phyloP scores from a whole-genome alignment of 2,329 filamentous ascomycete species.

The Claviceps sp. region DNA sequence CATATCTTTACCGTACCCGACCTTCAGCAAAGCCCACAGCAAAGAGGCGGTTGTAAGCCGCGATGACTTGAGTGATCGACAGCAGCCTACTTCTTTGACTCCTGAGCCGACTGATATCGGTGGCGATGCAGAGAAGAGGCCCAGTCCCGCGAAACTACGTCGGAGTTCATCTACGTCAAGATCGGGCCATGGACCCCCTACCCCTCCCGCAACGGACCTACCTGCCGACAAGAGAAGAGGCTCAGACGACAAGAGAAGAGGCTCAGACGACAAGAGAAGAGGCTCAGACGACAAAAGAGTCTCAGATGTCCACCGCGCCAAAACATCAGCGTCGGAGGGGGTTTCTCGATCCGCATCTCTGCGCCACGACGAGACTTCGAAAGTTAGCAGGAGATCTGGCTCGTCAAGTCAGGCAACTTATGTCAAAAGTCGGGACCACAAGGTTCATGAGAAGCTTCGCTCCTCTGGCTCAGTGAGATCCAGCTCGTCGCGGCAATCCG shows the following conservation, averaged over 20 bases:
- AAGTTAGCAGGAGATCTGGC: slow-evolving; percentile 40
- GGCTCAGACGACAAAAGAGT: slow-evolving; percentile 21
- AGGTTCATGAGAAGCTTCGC: slow-evolving; percentile 23
- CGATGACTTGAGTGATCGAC: slow-evolving; percentile 30
- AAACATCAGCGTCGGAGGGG: slow-evolving; percentile 31
- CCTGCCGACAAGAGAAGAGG: slow-evolving; percentile 29
- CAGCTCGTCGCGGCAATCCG: slow-evolving; percentile 20
- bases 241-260: slow-evolving; percentile 21
- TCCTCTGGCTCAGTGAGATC: slow-evolving; percentile 22
- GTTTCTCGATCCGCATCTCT: slow-evolving; percentile 29
- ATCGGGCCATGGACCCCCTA: slow-evolving; percentile 41
- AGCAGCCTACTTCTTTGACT: slow-evolving; percentile 37
- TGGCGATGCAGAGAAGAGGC: slow-evolving; percentile 28
- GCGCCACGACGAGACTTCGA: slow-evolving; percentile 35
- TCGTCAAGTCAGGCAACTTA: slow-evolving; percentile 46
- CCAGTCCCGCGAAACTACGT: slow-evolving; percentile 33
- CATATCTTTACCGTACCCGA: slow-evolving; percentile 57
- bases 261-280: slow-evolving; percentile 19
- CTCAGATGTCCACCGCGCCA: slow-evolving; percentile 20
- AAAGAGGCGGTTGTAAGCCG: slow-evolving; percentile 65
- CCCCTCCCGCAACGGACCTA: slow-evolving; percentile 50
- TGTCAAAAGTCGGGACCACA: slow-evolving; percentile 25
- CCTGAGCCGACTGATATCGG: slow-evolving; percentile 62
- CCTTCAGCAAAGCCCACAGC: slow-evolving; percentile 82
- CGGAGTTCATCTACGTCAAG: slow-evolving; percentile 23